Evolutionary conservation across 768 basidiomycete species (phyloP).

Genomic region (Hypholoma fasciculare): DNA sequence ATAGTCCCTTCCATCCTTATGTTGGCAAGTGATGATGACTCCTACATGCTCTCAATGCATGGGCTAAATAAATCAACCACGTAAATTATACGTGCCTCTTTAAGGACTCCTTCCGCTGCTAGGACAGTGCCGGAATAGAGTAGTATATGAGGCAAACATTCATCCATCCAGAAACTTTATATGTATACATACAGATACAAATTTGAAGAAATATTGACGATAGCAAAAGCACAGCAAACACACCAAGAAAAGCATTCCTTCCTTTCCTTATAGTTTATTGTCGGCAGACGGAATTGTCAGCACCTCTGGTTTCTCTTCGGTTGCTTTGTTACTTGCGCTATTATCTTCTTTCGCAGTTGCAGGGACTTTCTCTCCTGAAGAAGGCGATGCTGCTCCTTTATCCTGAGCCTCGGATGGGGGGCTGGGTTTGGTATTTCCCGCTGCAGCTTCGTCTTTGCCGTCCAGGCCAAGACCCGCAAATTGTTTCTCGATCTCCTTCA

Average conservation of each 20-base stretch:
- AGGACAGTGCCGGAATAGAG: slow-evolving; percentile 8
- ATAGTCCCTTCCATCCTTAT: not conserved
- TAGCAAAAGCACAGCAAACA: not conserved
- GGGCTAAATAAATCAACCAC: slow-evolving; percentile 1
- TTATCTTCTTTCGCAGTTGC: too few relatives aligned
- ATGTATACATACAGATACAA: not conserved
- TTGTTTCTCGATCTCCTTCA: slow-evolving; percentile 19
- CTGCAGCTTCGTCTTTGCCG: not conserved
- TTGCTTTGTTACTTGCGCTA: too few relatives aligned
- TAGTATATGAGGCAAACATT: slow-evolving; percentile 9
- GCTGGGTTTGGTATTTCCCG: not conserved
- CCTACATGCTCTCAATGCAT: not conserved
- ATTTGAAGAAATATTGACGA: not conserved
- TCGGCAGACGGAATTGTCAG: too few relatives aligned
- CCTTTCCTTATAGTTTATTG: too few relatives aligned
- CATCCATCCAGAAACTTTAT: not conserved
- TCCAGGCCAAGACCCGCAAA: slow-evolving; percentile 18
- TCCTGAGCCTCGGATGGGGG: not conserved
- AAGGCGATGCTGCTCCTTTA: not conserved
- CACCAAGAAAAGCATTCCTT: too few relatives aligned
- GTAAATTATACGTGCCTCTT: slow-evolving; percentile 4
- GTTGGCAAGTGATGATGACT: not conserved
- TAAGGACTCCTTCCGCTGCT: slow-evolving; percentile 6
- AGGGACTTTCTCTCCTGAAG: too few relatives aligned
- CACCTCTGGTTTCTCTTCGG: too few relatives aligned